phyloP scores from a whole-genome alignment of 2,329 filamentous ascomycete genomes.

The Pseudogymnoascus destructans region DNA sequence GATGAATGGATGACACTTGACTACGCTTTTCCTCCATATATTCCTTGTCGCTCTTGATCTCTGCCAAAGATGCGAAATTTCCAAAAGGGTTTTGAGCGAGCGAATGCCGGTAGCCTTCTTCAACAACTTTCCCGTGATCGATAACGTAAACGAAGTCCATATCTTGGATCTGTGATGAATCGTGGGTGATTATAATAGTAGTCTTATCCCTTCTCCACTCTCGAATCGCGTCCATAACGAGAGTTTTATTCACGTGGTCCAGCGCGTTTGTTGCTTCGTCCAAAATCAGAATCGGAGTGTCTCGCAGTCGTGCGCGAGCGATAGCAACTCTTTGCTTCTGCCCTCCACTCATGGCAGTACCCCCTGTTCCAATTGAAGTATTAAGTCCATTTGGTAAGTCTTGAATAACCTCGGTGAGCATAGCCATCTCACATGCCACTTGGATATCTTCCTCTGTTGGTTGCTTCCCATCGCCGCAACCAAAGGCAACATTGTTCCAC shows the following conservation, averaged over 20 bases:
- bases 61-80: constrained; percentile 31
- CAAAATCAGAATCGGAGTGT: constrained; percentile 69
- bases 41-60: neutral
- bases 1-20: neutral
- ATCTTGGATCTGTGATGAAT: constrained; percentile 60
- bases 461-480: constrained; percentile 36
- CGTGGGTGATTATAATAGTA: constrained; percentile 87
- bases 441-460: constrained; percentile 44
- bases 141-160: constrained; percentile 72
- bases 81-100: constrained; percentile 35
- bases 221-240: constrained; percentile 63
- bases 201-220: constrained; percentile 69
- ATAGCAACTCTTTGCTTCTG: constrained; percentile 73
- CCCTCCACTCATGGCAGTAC: constrained; percentile 64
- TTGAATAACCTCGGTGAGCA: constrained; percentile 54
- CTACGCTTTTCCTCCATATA: neutral
- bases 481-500: constrained; percentile 65
- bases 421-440: constrained; percentile 50
- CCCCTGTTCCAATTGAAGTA: constrained; percentile 58
- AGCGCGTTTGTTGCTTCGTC: constrained; percentile 83
- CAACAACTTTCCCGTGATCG: constrained; percentile 52
- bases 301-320: constrained; percentile 61
- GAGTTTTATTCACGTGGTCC: constrained; percentile 54
- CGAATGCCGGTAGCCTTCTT: constrained; percentile 51
- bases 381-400: constrained; percentile 57